phyloP scores from a whole-genome alignment of 2,329 filamentous ascomycete species.

The Rugonectria rugulosa region DNA sequence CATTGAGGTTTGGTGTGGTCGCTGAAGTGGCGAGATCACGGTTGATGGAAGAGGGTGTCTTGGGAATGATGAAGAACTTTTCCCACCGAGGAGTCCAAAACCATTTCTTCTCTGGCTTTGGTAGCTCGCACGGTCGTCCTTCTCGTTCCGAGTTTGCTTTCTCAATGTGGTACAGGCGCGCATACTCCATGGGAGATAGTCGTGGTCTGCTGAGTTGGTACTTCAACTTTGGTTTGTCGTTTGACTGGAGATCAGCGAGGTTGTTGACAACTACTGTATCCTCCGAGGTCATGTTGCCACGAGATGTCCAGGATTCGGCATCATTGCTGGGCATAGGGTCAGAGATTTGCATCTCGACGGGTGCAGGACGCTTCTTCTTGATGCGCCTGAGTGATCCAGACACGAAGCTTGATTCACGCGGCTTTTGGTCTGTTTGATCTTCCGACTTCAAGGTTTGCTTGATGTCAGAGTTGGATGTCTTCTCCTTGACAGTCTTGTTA shows the following conservation, averaged over 20 bases:
- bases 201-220: slow-evolving; percentile 38
- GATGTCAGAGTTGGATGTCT: slow-evolving; percentile 33
- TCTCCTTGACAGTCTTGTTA: slow-evolving; percentile 38
- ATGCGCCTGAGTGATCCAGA: slow-evolving; percentile 10
- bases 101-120: slow-evolving; percentile 40
- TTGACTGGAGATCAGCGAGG: slow-evolving; percentile 8
- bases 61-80: slow-evolving; percentile 48
- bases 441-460: slow-evolving; percentile 6
- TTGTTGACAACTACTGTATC: neutral
- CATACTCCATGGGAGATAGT: slow-evolving; percentile 51
- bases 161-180: slow-evolving; percentile 45
- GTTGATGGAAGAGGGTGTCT: slow-evolving; percentile 40
- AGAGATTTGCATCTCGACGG: slow-evolving; percentile 37
- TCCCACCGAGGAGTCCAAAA: slow-evolving; percentile 47
- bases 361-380: slow-evolving; percentile 19
- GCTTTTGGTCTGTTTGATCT: slow-evolving; percentile 4
- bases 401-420: neutral
- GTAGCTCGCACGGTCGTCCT: slow-evolving; percentile 39
- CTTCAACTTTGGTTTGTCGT: neutral
- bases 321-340: slow-evolving; percentile 28
- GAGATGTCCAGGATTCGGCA: neutral
- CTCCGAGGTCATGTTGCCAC: slow-evolving; percentile 5
- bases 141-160: slow-evolving; percentile 40
- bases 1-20: neutral
- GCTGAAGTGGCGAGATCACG: slow-evolving; percentile 15